phyloP scores from a whole-genome alignment of 305 asterid genomes.

The Salvia sclarea region DNA sequence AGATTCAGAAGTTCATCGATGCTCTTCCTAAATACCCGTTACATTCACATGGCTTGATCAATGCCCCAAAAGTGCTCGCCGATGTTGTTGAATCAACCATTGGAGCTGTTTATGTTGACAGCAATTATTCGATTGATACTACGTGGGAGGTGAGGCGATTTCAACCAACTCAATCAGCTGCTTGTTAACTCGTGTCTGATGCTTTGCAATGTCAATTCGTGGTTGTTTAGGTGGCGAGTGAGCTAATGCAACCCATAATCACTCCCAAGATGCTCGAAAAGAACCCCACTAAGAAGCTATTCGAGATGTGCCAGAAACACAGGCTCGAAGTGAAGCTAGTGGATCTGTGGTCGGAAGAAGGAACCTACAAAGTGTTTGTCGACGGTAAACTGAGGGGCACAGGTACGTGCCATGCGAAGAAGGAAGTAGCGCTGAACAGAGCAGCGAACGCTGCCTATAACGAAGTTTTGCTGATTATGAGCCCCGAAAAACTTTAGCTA shows the following conservation, averaged over 20 bases:
- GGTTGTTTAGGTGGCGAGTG: constrained; percentile 51
- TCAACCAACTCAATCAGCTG: neutral
- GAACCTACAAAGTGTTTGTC: constrained; percentile 62
- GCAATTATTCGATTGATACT: constrained; percentile 63
- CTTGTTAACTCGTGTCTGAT: neutral
- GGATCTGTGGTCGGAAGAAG: constrained; percentile 64
- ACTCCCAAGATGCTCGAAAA: constrained; percentile 61
- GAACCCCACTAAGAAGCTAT: constrained; percentile 47
- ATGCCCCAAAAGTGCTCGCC: constrained; percentile 85
- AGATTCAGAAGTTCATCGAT: constrained; percentile 65
- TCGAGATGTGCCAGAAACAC: constrained; percentile 50
- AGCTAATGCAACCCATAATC: constrained; percentile 67
- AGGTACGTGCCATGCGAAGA: constrained; percentile 67
- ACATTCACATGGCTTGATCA: constrained; percentile 77
- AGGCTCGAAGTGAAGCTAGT: constrained; percentile 61
- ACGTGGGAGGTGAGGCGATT: constrained; percentile 69
- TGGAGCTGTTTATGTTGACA: constrained; percentile 83
- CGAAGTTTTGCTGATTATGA: constrained; percentile 47
- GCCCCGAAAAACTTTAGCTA: no score
- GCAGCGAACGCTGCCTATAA: constrained; percentile 78
- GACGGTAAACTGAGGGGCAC: constrained; percentile 63
- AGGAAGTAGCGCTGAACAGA: constrained; percentile 75
- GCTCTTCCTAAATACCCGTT: constrained; percentile 71
- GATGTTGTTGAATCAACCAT: constrained; percentile 85
- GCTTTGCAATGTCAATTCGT: neutral